phyloP scores from a whole-genome alignment of 345 rosid genomes.

The Eucalyptus curtisii region DNA sequence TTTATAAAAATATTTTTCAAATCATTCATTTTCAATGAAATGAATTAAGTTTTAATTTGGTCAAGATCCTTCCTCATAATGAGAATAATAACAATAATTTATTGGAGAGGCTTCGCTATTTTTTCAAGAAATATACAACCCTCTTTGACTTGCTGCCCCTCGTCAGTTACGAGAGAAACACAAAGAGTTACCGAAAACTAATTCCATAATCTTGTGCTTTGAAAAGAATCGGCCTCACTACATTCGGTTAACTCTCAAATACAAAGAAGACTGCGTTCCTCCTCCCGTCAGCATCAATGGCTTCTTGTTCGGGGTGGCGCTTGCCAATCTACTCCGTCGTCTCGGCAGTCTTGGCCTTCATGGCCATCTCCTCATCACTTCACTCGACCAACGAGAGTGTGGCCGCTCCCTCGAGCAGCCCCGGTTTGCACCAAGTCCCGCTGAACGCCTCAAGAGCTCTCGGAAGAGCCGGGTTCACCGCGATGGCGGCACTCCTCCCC shows the following conservation, averaged over 20 bases:
- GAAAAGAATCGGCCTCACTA: not conserved
- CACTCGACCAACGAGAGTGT: conserved; percentile 5
- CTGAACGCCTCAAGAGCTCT: conserved; percentile 45
- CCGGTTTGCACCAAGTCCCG: conserved; percentile 12
- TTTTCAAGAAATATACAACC: not conserved
- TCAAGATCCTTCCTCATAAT: not conserved
- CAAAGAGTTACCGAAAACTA: not conserved
- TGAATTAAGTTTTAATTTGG: not conserved
- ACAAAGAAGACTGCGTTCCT: not conserved
- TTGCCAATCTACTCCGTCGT: conserved; percentile 41
- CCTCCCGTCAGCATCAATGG: conserved; percentile 4
- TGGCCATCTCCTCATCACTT: conserved; percentile 51
- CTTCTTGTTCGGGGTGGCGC: conserved; percentile 33
- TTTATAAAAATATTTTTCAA: not conserved
- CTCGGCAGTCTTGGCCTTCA: conserved; percentile 52
- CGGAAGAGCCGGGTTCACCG: conserved; percentile 46
- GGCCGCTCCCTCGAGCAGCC: not conserved
- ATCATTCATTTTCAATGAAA: not conserved
- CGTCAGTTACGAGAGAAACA: not conserved
- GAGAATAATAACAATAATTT: not conserved
- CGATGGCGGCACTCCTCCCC: conserved; percentile 46
- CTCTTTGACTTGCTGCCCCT: not conserved
- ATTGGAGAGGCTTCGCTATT: not conserved
- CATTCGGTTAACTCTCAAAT: not conserved
- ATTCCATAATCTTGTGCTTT: not conserved